Base-by-base conservation (phyloP, 2,329 filamentous ascomycete species). In the Leptographium radiaticola region DNA sequence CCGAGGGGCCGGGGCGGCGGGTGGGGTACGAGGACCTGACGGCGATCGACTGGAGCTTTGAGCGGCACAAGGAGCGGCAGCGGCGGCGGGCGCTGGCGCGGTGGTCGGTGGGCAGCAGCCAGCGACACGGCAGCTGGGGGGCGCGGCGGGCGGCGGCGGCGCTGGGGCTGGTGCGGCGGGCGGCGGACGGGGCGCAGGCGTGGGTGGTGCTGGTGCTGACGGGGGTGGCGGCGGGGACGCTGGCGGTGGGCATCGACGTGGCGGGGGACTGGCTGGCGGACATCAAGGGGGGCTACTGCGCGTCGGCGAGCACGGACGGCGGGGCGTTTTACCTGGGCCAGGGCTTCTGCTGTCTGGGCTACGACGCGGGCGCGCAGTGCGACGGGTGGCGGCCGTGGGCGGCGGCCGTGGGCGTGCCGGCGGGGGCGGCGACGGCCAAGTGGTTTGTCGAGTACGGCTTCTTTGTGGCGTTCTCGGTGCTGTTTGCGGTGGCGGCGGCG, bases 31-130 rank as follows among this genome's bases (percentile, higher is more conserved):
- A 96, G 64, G 87, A 98, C 70, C 75, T 96, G 66, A 96, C 91
- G 16, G 91, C 93, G 55, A 98, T 98, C 66, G 93, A 98, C 72
- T 98, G 93, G 93, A 97, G 97, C 65, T 97, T 95, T 63, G 93
- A 98, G 68, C 95, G 97, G 65, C 93, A 87, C 52, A 96, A 96
- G 68, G 93, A 98, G 71, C 81, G 93, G 20, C 89, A 95, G 67
- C 81, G 93, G 30, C 72, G 94, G 62, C 81, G 89, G n/a, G 79
- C 86, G 34, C 73, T 98, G 20, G 79, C 82, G 53, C 25, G 25
- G 25, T 25, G 25, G 25, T 25, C 25, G 25, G 3, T 25, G 25
- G 25, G 25, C 25, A 25, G 25, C 25, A 25, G 25, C 25, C 2
- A 25, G 80, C 85, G 0, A 80, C 78, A 61, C 12, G 16, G 49